Evolutionary conservation across 768 basidiomycete genomes (phyloP).

Genomic region (Pholiota microspora): DNA sequence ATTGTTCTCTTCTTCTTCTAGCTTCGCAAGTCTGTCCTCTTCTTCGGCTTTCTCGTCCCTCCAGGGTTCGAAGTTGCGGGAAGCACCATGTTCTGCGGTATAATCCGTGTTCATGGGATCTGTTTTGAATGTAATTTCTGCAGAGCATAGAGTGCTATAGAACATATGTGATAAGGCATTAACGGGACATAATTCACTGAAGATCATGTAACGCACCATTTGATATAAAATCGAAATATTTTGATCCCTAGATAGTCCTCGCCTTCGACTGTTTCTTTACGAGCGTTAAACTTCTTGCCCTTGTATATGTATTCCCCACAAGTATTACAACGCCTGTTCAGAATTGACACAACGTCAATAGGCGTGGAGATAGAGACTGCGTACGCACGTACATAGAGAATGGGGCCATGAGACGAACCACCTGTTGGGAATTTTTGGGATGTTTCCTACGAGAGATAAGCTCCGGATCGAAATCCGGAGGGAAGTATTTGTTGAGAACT

Average conservation of each 20-base stretch:
- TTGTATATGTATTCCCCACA: constrained; percentile 99
- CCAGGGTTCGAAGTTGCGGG: constrained; percentile 98
- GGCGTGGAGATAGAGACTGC: constrained; percentile 7
- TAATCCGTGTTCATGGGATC: constrained; percentile 98
- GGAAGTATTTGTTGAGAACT: constrained; percentile 95
- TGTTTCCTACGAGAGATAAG: constrained; percentile 90
- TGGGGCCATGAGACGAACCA: constrained; percentile 98
- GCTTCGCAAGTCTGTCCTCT: constrained; percentile 79
- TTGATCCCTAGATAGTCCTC: constrained; percentile 99
- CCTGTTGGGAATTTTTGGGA: constrained; percentile 94
- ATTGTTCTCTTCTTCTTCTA: constrained; percentile 93
- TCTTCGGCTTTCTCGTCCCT: constrained; percentile 75
- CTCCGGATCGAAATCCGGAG: constrained; percentile 97
- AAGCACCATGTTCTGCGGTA: constrained; percentile 91
- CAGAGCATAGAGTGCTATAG: constrained; percentile 85
- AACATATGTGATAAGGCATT: background rate
- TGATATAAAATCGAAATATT: constrained; percentile 91
- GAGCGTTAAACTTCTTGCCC: constrained; percentile 99
- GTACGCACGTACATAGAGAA: constrained; percentile 80
- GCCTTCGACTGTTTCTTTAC: constrained; percentile 96
- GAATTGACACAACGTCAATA: constrained; percentile 8
- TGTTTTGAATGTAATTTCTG: constrained; percentile 99
- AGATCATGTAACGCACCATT: constrained; percentile 55
- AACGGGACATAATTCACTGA: background rate
- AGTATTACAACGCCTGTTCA: constrained; percentile 79